Evolutionary conservation across 176 grass and related monocot genomes (phyloP).

Genomic region (Saccharum spontaneum): DNA sequence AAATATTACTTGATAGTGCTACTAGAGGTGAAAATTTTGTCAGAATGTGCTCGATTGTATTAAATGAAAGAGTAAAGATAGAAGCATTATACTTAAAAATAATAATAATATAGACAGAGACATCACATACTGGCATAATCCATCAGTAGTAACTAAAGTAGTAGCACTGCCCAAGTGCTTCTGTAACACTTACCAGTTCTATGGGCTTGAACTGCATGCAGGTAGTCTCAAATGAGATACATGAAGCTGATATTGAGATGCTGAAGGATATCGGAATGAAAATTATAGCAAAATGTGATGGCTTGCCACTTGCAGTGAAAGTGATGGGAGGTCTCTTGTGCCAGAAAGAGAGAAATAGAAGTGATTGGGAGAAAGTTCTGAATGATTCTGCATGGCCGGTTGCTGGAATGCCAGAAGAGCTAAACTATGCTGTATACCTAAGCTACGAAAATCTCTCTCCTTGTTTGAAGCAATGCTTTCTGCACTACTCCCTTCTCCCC

Average conservation of each 20-base stretch:
- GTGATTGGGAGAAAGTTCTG: constrained; percentile 25
- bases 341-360: neutral
- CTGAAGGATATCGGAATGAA: constrained; percentile 21
- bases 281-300: constrained; percentile 40
- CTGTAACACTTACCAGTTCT: too few relatives aligned
- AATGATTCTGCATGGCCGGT: constrained; percentile 11
- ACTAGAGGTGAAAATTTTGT: too few relatives aligned
- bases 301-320: constrained; percentile 40
- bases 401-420: constrained; percentile 1
- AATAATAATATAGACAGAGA: too few relatives aligned
- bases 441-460: neutral
- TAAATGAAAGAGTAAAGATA: too few relatives aligned
- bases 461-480: constrained; percentile 43
- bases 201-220: neutral
- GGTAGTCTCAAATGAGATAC: neutral
- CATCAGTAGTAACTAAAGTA: too few relatives aligned
- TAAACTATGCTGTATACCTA: constrained; percentile 12
- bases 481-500: constrained; percentile 31
- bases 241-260: neutral
- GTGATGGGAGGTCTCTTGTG: constrained; percentile 30
- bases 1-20: too few relatives aligned
- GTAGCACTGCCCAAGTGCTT: too few relatives aligned
- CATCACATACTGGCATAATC: too few relatives aligned
- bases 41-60: too few relatives aligned
- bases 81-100: too few relatives aligned